Evolutionary conservation across 2,329 filamentous ascomycete species (phyloP).

Genomic region (Sporothrix globosa): DNA sequence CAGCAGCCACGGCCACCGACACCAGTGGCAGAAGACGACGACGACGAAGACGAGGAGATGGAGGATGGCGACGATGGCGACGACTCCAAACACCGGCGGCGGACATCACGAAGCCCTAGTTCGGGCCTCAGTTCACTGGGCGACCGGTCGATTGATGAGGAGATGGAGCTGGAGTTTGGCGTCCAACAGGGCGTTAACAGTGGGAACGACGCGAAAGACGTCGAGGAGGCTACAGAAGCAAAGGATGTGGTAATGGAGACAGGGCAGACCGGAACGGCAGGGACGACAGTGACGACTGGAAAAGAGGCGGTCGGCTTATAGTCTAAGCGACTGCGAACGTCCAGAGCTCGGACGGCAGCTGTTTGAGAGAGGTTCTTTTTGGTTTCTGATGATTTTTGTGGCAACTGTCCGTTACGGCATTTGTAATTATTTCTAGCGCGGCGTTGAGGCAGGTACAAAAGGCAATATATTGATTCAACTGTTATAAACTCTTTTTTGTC

Average conservation of each 20-base stretch:
- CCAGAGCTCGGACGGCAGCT: neutral
- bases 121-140: conserved; percentile 62
- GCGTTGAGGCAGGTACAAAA: conserved; percentile 11
- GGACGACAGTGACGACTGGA: neutral
- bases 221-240: neutral
- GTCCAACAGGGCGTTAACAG: neutral
- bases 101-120: conserved; percentile 53
- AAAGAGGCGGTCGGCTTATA: neutral
- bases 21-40: conserved; percentile 29
- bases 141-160: conserved; percentile 51
- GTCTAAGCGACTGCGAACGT: neutral
- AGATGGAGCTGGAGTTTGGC: conserved; percentile 51
- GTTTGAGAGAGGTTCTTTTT: neutral
- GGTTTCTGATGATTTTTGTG: neutral
- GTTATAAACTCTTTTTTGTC: neutral
- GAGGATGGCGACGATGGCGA: conserved; percentile 26
- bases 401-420: neutral
- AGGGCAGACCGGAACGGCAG: neutral
- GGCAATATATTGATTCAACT: neutral
- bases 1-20: conserved; percentile 36
- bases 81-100: conserved; percentile 34
- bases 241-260: neutral
- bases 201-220: neutral
- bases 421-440: conserved; percentile 11
- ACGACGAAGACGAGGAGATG: conserved; percentile 22